Evolutionary conservation across 495 filamentous ascomycete species (phyloP).

Genomic region (Penicillium argentinense): DNA sequence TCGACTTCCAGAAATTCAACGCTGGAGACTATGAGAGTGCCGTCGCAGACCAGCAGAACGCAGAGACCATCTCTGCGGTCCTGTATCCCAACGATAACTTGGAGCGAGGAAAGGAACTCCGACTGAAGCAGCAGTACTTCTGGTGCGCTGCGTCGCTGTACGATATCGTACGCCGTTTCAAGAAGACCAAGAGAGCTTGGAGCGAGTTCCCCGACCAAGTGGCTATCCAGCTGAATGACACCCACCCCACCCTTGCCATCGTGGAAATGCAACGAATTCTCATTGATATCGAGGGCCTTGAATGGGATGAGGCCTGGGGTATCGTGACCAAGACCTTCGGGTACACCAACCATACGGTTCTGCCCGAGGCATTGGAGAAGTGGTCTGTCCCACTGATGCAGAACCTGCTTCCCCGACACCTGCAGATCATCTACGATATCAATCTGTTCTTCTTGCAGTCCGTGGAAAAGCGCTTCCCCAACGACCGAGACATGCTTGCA

Average conservation of each 20-base stretch:
- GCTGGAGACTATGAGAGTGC: conserved; percentile 96
- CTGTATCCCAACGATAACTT: conserved; percentile 98
- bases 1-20: conserved; percentile 99
- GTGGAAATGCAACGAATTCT: conserved; percentile 93
- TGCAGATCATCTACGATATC: conserved; percentile 98
- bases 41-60: conserved; percentile 90
- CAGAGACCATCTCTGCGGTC: conserved; percentile 97
- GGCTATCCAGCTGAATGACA: conserved; percentile 97
- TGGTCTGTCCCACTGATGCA: conserved; percentile 95
- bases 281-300: conserved; percentile 81
- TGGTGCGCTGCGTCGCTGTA: conserved; percentile 97
- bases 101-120: conserved; percentile 93
- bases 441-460: conserved; percentile 89
- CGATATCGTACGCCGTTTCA: conserved; percentile 96
- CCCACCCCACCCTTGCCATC: conserved; percentile 93
- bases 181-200: conserved; percentile 92
- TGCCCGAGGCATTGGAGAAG: conserved; percentile 96
- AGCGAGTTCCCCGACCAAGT: conserved; percentile 90
- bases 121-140: conserved; percentile 99
- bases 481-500: conserved; percentile 78
- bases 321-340: conserved; percentile 79
- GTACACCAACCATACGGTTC: conserved; percentile 97
- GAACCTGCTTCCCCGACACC: conserved; percentile 87
- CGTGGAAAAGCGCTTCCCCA: conserved; percentile 87
- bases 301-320: conserved; percentile 92